A percentile compares a stretch with the other conserved stretches of the same genome.
Evolutionary conservation across 495 filamentous ascomycete genomes (phyloP).

Genomic region (Corynascus novoguineensis): DNA sequence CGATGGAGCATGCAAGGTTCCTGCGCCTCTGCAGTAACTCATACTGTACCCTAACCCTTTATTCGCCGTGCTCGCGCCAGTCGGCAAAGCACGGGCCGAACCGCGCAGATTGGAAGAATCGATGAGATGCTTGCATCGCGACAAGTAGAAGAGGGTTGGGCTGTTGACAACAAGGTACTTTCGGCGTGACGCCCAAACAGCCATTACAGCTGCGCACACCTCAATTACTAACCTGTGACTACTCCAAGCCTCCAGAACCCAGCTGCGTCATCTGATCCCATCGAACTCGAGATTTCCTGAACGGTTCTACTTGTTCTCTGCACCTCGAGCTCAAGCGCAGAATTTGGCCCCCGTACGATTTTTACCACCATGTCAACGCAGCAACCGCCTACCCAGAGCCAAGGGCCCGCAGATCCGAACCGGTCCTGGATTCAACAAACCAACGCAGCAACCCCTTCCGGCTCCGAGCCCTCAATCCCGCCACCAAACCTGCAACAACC

Average conservation of each 20-base stretch:
- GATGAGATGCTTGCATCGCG: slow-evolving; percentile 1
- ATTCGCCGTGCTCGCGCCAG: neutral
- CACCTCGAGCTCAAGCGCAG: too few relatives aligned
- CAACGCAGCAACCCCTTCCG: neutral
- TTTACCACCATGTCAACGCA: slow-evolving; percentile 7
- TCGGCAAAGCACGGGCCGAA: slow-evolving; percentile 14
- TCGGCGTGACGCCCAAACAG: neutral
- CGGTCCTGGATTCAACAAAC: slow-evolving; percentile 12
- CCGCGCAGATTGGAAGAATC: slow-evolving; percentile 8
- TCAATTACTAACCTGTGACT: neutral
- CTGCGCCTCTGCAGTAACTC: too few relatives aligned
- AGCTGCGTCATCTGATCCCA: too few relatives aligned
- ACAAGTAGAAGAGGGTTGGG: neutral
- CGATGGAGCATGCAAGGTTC: neutral
- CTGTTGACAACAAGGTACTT: neutral
- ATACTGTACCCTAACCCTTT: slow-evolving; percentile 18
- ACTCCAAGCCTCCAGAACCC: too few relatives aligned
- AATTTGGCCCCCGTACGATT: too few relatives aligned
- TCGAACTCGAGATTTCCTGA: too few relatives aligned
- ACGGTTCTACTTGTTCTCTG: too few relatives aligned
- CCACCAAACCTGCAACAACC: neutral
- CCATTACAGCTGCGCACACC: neutral
- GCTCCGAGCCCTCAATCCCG: neutral
- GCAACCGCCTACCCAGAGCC: slow-evolving; percentile 5
- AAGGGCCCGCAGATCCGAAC: slow-evolving; percentile 11